A percentile compares a stretch with the other conserved stretches of the same genome.
Evolutionary conservation across 352 stramenopile species (phyloP).

Genomic region (Phytophthora syringae): DNA sequence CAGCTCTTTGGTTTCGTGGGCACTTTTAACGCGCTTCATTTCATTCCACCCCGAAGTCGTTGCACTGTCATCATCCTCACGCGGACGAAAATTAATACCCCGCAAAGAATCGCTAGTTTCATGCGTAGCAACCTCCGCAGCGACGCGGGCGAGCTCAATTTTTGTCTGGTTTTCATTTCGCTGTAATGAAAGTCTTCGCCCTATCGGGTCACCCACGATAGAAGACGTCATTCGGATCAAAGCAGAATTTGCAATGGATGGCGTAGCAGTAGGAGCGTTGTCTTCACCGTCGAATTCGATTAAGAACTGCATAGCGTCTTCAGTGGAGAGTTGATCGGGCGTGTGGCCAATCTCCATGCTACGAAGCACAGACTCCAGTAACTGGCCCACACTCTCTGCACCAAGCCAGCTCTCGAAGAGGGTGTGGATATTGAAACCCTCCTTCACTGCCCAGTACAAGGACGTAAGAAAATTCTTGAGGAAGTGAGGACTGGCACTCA

Average conservation of each 20-base stretch:
- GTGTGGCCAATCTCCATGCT: constrained; percentile 75
- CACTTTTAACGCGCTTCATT: constrained; percentile 43
- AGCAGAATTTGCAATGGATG: constrained; percentile 11
- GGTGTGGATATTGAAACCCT: constrained; percentile 78
- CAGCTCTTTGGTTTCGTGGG: constrained; percentile 64
- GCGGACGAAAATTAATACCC: constrained; percentile 12
- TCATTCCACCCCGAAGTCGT: constrained; percentile 5
- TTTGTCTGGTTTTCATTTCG: constrained; percentile 4
- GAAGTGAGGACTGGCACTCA: constrained; percentile 63
- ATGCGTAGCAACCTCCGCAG: constrained; percentile 16
- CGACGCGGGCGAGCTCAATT: constrained; percentile 18
- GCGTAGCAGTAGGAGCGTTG: neutral
- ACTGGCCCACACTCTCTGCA: constrained; percentile 53
- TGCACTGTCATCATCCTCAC: neutral
- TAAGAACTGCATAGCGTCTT: constrained; percentile 72
- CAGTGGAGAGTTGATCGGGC: constrained; percentile 44
- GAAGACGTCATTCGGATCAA: constrained; percentile 13
- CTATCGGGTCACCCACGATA: neutral
- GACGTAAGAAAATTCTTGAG: constrained; percentile 68
- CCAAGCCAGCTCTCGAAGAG: constrained; percentile 73
- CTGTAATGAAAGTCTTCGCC: constrained; percentile 9
- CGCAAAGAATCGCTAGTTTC: constrained; percentile 10
- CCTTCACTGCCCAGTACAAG: constrained; percentile 69
- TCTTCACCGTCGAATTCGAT: constrained; percentile 43
- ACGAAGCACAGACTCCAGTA: constrained; percentile 70